Percentiles rank a stretch among this genome's conserved stretches.
Conservation (phyloP, 1,284 basidiomycete genomes). For the Apiotrichum laibachii region DNA sequence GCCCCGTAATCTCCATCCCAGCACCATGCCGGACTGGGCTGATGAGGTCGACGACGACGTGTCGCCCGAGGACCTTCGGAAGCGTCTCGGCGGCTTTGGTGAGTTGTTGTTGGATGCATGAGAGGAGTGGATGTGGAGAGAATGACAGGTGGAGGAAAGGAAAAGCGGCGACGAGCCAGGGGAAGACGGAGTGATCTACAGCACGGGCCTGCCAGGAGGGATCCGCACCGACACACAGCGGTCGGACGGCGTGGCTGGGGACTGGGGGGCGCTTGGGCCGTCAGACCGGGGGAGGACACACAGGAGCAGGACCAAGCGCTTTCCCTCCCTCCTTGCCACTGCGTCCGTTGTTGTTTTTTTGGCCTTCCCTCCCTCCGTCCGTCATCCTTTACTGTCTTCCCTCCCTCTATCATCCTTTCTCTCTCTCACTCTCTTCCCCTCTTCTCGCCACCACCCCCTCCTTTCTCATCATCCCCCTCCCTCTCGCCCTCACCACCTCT, state of each 20-base stretch:
- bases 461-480: background rate
- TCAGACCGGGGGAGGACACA: too few relatives aligned
- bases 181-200: too few relatives aligned
- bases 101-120: slow-evolving; percentile 4
- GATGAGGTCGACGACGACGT: slow-evolving; percentile 31
- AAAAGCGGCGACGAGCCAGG: too few relatives aligned
- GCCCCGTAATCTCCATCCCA: background rate
- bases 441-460: background rate
- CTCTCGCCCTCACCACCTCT: slow-evolving; percentile 1
- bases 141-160: background rate
- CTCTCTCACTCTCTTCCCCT: background rate
- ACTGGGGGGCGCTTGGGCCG: too few relatives aligned
- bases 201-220: too few relatives aligned
- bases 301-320: too few relatives aligned
- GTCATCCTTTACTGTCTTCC: background rate
- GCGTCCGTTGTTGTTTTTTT: background rate
- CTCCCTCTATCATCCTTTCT: background rate
- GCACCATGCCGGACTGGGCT: slow-evolving; percentile 26
- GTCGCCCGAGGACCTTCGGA: slow-evolving; percentile 16
- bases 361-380: background rate
- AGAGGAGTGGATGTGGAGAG: slow-evolving; percentile 1
- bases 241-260: too few relatives aligned
- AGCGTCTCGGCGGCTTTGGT: slow-evolving; percentile 22
- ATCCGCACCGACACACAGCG: too few relatives aligned
- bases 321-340: too few relatives aligned